Evolutionary conservation across 768 basidiomycete species (phyloP).

Genomic region (Galerina sulciceps): DNA sequence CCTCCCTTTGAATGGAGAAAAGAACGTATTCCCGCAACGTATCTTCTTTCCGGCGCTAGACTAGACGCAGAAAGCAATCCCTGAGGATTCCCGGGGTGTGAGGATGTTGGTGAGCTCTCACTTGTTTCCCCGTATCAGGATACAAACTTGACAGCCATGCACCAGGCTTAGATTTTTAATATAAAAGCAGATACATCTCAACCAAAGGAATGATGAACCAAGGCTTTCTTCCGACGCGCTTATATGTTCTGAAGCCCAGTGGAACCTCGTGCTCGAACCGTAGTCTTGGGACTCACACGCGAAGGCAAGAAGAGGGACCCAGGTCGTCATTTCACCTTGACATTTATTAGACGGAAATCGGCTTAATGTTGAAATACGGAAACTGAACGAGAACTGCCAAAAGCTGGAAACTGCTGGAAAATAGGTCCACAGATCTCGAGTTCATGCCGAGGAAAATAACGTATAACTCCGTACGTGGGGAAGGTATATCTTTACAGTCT

Average conservation of each 20-base stretch:
- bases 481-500: conserved; percentile 48
- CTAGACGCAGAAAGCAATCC: conserved; percentile 66
- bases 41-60: conserved; percentile 72
- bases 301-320: conserved; percentile 73
- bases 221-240: conserved; percentile 67
- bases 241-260: conserved; percentile 58
- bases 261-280: conserved; percentile 77
- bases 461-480: conserved; percentile 57
- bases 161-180: conserved; percentile 67
- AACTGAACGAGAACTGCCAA: conserved; percentile 63
- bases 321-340: conserved; percentile 36
- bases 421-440: conserved; percentile 71
- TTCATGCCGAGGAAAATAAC: conserved; percentile 60
- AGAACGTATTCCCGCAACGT: conserved; percentile 75
- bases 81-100: conserved; percentile 65
- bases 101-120: conserved; percentile 71
- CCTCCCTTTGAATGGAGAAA: conserved; percentile 45
- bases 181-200: conserved; percentile 92
- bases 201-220: conserved; percentile 71
- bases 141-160: too few species aligned
- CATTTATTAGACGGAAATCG: not conserved
- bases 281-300: conserved; percentile 86
- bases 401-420: conserved; percentile 52
- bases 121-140: too few species aligned
- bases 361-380: conserved; percentile 20